A percentile compares a stretch with the other conserved stretches of the same genome.
phyloP scores from a whole-genome alignment of 75 land plant species.

The Larix kaempferi region DNA sequence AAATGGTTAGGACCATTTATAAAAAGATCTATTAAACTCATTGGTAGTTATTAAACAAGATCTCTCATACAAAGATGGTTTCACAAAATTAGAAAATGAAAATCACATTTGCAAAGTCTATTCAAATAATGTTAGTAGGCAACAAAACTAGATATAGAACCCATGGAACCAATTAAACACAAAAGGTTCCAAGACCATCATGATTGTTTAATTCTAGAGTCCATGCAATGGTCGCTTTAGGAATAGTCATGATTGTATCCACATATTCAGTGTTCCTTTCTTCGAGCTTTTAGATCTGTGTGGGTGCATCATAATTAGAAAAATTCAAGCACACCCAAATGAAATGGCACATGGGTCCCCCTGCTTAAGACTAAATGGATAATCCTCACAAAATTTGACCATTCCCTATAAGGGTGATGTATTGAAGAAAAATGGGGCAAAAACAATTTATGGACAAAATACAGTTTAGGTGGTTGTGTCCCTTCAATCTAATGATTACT shows the following conservation, averaged over 20 bases:
- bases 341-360: constrained; percentile 79
- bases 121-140: too few species aligned
- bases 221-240: too few species aligned
- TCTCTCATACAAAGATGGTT: not conserved
- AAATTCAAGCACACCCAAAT: constrained; percentile 77
- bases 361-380: constrained; percentile 86
- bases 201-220: not conserved
- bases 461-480: too few species aligned
- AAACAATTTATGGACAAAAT: too few species aligned
- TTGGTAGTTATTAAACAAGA: not conserved
- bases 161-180: not conserved
- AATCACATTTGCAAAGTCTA: not conserved
- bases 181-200: not conserved
- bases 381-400: constrained; percentile 94
- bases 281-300: constrained; percentile 52
- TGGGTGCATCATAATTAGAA: constrained; percentile 72
- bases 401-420: constrained; percentile 83
- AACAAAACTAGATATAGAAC: not conserved
- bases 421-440: constrained; percentile 89
- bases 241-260: constrained; percentile 82
- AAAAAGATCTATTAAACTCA: not conserved
- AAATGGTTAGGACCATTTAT: not conserved
- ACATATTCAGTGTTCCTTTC: constrained; percentile 48
- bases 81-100: not conserved
- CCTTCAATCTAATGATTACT: too few species aligned